Conservation (phyloP, 148 eudicot species). For the Rhododendron ovatum region DNA sequence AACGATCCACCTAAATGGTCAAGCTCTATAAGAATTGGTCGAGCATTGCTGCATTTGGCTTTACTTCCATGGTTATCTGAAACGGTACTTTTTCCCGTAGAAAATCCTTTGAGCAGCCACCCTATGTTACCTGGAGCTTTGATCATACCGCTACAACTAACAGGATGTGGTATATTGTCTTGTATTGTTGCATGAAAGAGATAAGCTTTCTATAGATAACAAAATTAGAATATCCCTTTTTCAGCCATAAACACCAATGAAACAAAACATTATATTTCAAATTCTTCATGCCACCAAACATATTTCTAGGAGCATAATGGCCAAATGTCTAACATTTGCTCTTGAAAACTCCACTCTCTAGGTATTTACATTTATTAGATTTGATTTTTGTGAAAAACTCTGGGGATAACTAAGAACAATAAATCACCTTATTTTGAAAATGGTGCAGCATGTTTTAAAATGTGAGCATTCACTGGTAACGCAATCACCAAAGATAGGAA, state of each 20-base stretch:
- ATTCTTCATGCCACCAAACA: neutral
- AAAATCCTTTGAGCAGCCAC: neutral
- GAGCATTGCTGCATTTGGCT: neutral
- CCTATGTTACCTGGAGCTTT: neutral
- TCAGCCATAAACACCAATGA: neutral
- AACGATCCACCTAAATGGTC: neutral
- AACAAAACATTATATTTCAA: neutral
- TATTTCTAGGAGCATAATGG: neutral
- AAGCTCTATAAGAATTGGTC: neutral
- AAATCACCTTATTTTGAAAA: neutral
- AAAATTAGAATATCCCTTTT: neutral
- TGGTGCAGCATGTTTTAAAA: neutral
- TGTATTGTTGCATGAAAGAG: neutral
- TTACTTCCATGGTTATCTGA: neutral
- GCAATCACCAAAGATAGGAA: neutral
- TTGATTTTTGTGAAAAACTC: neutral
- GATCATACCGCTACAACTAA: neutral
- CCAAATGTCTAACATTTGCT: neutral
- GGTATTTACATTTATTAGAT: neutral
- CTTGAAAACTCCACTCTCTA: neutral
- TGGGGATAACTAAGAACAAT: neutral
- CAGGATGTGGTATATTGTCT: neutral
- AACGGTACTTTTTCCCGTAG: neutral
- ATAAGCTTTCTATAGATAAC: neutral
- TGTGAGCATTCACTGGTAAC: neutral